Percentiles rank a stretch among this genome's conserved stretches.
These are phyloP conservation scores for Brassica carinata DNA, from an alignment of 345 rosid species.

Conservation along the genomic window DNA sequence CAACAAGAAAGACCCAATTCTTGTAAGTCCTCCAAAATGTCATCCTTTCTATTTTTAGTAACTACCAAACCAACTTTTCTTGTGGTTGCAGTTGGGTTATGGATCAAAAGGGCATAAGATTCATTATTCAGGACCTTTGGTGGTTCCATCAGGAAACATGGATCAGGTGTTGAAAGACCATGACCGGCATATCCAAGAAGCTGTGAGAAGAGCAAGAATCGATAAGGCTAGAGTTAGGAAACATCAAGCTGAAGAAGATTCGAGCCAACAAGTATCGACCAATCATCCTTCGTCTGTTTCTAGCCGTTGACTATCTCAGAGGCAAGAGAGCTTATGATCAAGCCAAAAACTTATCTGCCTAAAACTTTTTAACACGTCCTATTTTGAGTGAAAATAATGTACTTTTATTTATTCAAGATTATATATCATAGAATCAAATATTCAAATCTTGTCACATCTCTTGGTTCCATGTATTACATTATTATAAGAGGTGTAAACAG, in stretches of 20 bases:
- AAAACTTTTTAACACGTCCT: slow-evolving; percentile 10
- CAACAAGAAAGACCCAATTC: slow-evolving; percentile 69
- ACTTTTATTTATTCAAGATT: slow-evolving; percentile 27
- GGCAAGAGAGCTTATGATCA: slow-evolving; percentile 20
- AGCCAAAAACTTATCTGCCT: slow-evolving; percentile 15
- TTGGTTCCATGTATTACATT: not conserved
- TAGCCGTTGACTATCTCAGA: slow-evolving; percentile 57
- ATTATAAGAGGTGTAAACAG: not conserved
- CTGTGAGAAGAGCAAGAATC: slow-evolving; percentile 78
- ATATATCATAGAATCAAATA: slow-evolving; percentile 1
- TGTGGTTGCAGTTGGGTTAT: slow-evolving; percentile 63
- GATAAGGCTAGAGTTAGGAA: slow-evolving; percentile 85
- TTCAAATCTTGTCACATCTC: not conserved
- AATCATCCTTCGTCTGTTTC: slow-evolving; percentile 64
- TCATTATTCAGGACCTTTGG: slow-evolving; percentile 92
- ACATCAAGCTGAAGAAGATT: slow-evolving; percentile 65
- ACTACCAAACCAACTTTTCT: slow-evolving; percentile 11
- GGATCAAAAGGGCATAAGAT: slow-evolving; percentile 93
- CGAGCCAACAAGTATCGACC: slow-evolving; percentile 54
- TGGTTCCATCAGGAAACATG: slow-evolving; percentile 84
- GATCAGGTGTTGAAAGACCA: slow-evolving; percentile 95
- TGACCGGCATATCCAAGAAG: slow-evolving; percentile 96
- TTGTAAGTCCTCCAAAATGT: slow-evolving; percentile 53
- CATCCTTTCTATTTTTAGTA: not conserved
- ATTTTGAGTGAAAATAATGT: slow-evolving; percentile 26